Evolutionary conservation across 139 green algal species (phyloP).

Genomic region (Picochlorum sp.): DNA sequence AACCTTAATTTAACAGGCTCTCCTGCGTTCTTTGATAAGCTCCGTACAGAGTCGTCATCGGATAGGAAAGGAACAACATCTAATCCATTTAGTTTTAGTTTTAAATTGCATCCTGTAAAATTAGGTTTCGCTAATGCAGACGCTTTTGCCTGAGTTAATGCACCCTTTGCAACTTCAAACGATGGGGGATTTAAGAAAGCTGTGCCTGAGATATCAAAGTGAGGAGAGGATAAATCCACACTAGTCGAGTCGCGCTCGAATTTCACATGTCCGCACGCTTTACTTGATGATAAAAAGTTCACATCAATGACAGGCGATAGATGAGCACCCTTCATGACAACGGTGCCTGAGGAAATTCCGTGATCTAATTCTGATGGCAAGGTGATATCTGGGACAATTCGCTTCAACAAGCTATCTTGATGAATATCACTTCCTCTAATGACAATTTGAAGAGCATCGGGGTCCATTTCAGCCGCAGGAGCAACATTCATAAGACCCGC

Average conservation of each 20-base stretch:
- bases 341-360: conserved; percentile 26
- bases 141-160: conserved; percentile 34
- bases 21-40: conserved; percentile 9
- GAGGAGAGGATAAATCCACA: conserved; percentile 18
- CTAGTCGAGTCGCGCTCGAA: conserved; percentile 18
- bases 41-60: conserved; percentile 6
- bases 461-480: conserved; percentile 62
- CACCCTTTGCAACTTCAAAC: conserved; percentile 23
- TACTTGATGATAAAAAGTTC: conserved; percentile 31
- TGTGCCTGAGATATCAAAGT: conserved; percentile 21
- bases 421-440: conserved; percentile 48
- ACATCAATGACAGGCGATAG: conserved; percentile 46
- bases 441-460: conserved; percentile 62
- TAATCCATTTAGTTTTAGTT: conserved; percentile 36
- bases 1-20: conserved; percentile 37
- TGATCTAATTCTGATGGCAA: conserved; percentile 25
- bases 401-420: conserved; percentile 42
- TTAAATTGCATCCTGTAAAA: conserved; percentile 26
- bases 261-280: conserved; percentile 12
- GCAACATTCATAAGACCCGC: conserved; percentile 70
- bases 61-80: conserved; percentile 54
- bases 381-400: conserved; percentile 53
- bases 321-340: conserved; percentile 49
- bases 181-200: conserved; percentile 27
- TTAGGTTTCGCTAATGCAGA: conserved; percentile 25